These are phyloP conservation scores for Tuber microsphaerosporum DNA, from an alignment of 495 filamentous ascomycete species.

Conservation along the genomic window DNA sequence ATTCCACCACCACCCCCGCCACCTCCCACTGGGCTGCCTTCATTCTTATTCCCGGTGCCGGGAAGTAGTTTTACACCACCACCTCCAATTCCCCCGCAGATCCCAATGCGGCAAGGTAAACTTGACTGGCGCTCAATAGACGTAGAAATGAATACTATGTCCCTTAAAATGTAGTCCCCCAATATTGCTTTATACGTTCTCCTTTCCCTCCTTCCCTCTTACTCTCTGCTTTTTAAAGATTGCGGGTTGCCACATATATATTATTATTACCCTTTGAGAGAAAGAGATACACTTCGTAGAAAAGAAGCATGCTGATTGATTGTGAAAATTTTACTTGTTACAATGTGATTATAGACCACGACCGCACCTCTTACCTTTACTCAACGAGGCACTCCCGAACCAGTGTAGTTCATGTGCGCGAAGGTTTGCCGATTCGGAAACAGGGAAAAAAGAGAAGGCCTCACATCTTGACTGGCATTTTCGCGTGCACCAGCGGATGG, in stretches of 20 bases:
- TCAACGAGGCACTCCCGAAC: conserved; percentile 73
- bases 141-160: conserved; percentile 62
- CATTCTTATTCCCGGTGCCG: conserved; percentile 38
- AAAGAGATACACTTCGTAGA: conserved; percentile 23
- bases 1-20: conserved; percentile 29
- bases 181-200: conserved; percentile 23
- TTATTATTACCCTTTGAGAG: conserved; percentile 25
- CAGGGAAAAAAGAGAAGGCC: conserved; percentile 77
- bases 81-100: conserved; percentile 28
- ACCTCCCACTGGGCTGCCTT: conserved; percentile 42
- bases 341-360: conserved; percentile 53
- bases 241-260: conserved; percentile 23
- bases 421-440: conserved; percentile 67
- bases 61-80: conserved; percentile 35
- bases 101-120: conserved; percentile 25
- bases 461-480: conserved; percentile 98
- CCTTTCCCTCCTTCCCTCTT: conserved; percentile 19
- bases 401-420: conserved; percentile 86
- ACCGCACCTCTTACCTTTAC: conserved; percentile 58
- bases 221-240: conserved; percentile 18
- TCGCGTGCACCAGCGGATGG: conserved; percentile 78
- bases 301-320: conserved; percentile 33
- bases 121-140: conserved; percentile 48
- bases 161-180: conserved; percentile 67
- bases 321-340: conserved; percentile 42